Percentiles rank a stretch among this genome's conserved stretches.
Evolutionary conservation across 306 rosid species (phyloP).

Genomic region (cucumber (Cucumis sativus)): Cucumber_9930_V3 NC_026658.2:18305501-18306000

Average conservation of each 20-base stretch:
- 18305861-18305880: background rate
- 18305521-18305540: background rate
- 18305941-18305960: background rate
- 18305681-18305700: background rate
- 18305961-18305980: background rate
- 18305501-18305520: conserved; percentile 6
- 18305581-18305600: background rate
- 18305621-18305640: background rate
- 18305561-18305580: background rate
- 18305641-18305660: background rate
- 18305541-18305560: background rate
- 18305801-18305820: background rate
- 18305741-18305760: background rate
- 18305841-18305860: too few species aligned
- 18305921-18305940: background rate
- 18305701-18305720: background rate
- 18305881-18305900: background rate
- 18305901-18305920: background rate
- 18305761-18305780: background rate
- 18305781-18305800: background rate
- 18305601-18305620: background rate
- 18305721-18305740: background rate
- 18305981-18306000: background rate
- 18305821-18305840: too few species aligned
- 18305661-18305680: background rate